Base-by-base conservation (phyloP, 2,329 filamentous ascomycete genomes). In the Aspergillus japonicus region DNA sequence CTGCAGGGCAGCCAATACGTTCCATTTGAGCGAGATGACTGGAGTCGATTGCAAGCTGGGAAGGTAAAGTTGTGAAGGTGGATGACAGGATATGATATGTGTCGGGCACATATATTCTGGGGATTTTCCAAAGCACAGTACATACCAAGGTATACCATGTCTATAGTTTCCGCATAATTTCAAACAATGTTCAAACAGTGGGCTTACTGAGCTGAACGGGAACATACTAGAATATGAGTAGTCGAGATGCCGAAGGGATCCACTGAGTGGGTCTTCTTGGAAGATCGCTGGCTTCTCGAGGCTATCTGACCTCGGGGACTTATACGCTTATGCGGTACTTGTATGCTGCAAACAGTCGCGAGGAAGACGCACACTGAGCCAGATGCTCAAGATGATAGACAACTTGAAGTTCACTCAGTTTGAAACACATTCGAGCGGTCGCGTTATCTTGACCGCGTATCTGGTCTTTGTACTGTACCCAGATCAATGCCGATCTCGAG, bases 1-100 rank as follows among this genome's bases (percentile, higher is more conserved):
- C 77, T 92, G 16, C 83, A 81, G 66, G 82, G 81, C 0, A 84
- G 84, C 24, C 81, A 79, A 0, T 96, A 96, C 73, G 83, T 87
- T 31, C 82, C 77, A 7, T 96, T 96, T 74, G 78, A 76, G 1
- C 75, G 82, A 63, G 77, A 75, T 58, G 89, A 96, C 49, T 96
- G 91, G 91, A 78, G 83, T 42, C 80, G 79, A 58, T 71, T 96
- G 64, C 83, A 83, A 42, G 85, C 78, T 1, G 91, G 91, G 0
- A 81, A 82, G 62, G 88, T 91, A 21, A 94, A 88, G 78, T 76
- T 96, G 63, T 94, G 69, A 48, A 5, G 12, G n/a, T 14, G n/a
- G 42, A 19, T 23, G 48, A 1, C 48, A 29, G 23, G 48, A 7
- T 29, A 14, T 14, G 48, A 7, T 29, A 14, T 14, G 26, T 29